Evolutionary conservation across 192 early-diverging fungal genomes (phyloP), one percentile per base, ranked within the genome.

Genomic region (Backusella tarrabulga): DNA sequence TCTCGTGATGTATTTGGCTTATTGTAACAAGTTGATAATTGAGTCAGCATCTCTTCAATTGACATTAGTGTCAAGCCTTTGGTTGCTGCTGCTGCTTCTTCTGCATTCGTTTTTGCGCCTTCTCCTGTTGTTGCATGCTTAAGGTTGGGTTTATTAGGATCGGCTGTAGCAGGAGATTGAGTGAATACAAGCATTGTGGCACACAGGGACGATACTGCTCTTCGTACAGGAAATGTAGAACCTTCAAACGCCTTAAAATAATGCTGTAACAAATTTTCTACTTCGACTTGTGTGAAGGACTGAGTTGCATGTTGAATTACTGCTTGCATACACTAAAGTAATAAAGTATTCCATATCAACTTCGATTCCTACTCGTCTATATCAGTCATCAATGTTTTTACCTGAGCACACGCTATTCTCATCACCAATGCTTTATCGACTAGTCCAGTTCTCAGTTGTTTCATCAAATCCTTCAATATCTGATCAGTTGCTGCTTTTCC

Each of bases 341-440:
- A 34, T 8, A 0, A 50, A 36, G 5, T 23, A 17, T 44, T 26
- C 15, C 14, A 67, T 66, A 17, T 54, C 4, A 40, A 23, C 4
- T 56, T 41, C 23, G 32, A n/a, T 42, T 21, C 15, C 15, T 15
- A 60, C 7, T 9, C 46, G 40, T 19, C 5, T 60, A 77, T 11
- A 4, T 29, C 11, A 11, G 3, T n/a, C 11, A 29, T 38, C 9
- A 52, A 17, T 14, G 17, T 4, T 42, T 41, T 72, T 86, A 94
- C 93, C 87, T 95, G 84, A n/a, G 88, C 83, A 41, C 90, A 87
- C 15, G 87, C 88, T 4, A 83, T 84, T 74, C 91, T 80, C 67
- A 94, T 90, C 6, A 93, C 84, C 5, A 90, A 84, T 5, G 92
- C 87, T 72, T 96, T 94, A 77, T 97, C 95, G 2, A 80, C 66